Conservation (phyloP, 2,329 filamentous ascomycete genomes). For the Metarhizium album region DNA sequence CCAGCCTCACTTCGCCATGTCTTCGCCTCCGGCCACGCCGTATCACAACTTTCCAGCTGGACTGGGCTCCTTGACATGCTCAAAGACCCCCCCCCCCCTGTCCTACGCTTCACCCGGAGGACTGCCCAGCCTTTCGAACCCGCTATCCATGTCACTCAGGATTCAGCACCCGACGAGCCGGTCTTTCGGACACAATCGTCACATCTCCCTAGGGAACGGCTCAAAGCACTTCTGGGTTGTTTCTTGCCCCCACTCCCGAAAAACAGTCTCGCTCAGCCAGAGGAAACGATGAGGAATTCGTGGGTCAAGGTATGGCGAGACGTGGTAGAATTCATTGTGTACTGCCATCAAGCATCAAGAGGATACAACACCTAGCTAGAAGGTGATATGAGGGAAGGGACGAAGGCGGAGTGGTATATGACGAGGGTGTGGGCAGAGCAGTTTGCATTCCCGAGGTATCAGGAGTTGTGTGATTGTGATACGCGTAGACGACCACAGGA, state of each 20-base stretch:
- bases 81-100: constrained; percentile 21
- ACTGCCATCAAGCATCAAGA: constrained; percentile 62
- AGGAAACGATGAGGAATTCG: constrained; percentile 51
- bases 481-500: not conserved
- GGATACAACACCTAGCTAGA: constrained; percentile 38
- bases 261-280: constrained; percentile 48
- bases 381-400: constrained; percentile 40
- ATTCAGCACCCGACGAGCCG: constrained; percentile 53
- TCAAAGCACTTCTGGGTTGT: constrained; percentile 31
- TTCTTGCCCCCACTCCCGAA: constrained; percentile 64
- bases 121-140: constrained; percentile 56
- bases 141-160: constrained; percentile 41
- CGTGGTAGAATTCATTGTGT: constrained; percentile 54
- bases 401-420: constrained; percentile 54
- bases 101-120: constrained; percentile 50
- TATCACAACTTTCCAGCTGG: constrained; percentile 5
- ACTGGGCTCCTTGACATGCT: constrained; percentile 2
- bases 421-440: constrained; percentile 54
- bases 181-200: constrained; percentile 52
- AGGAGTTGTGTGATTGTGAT: not conserved
- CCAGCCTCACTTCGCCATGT: not conserved
- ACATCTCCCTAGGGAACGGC: constrained; percentile 49
- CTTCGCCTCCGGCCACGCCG: not conserved
- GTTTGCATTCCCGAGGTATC: not conserved
- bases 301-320: constrained; percentile 61